Evolutionary conservation across 2,329 filamentous ascomycete species (phyloP).

Genomic region (Cercospora brassicicola): DNA sequence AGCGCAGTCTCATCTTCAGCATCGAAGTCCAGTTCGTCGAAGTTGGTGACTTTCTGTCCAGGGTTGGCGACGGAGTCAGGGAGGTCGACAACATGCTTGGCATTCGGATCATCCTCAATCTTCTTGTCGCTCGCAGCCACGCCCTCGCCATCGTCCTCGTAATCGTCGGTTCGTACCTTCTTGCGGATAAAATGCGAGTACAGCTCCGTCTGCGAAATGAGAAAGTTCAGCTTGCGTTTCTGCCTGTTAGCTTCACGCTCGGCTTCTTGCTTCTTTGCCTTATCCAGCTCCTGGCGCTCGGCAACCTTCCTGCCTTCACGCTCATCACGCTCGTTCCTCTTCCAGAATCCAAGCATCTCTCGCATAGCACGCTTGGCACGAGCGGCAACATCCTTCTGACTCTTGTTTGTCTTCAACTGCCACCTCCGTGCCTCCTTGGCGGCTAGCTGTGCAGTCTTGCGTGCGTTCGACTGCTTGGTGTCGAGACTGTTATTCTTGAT

Average conservation of each 20-base stretch:
- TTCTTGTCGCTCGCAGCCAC: conserved; percentile 59
- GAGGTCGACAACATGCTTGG: conserved; percentile 50
- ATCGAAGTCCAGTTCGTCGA: conserved; percentile 93
- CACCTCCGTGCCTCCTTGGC: conserved; percentile 96
- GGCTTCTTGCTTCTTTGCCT: conserved; percentile 92
- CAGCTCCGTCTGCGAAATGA: conserved; percentile 96
- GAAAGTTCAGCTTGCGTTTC: conserved; percentile 98
- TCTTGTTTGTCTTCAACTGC: conserved; percentile 98
- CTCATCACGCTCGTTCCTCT: conserved; percentile 96
- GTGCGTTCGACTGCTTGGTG: conserved; percentile 89
- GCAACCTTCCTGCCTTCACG: conserved; percentile 90
- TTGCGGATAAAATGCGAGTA: conserved; percentile 99
- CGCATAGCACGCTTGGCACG: conserved; percentile 97
- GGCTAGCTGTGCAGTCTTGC: conserved; percentile 94
- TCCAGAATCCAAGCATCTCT: conserved; percentile 99
- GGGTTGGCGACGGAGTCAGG: conserved; percentile 51
- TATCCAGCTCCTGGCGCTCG: conserved; percentile 93
- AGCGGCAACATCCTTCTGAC: conserved; percentile 94
- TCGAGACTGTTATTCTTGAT: conserved; percentile 81
- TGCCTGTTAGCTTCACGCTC: conserved; percentile 96
- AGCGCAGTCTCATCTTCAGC: conserved; percentile 85
- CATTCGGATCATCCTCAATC: conserved; percentile 41
- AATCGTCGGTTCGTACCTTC: conserved; percentile 97
- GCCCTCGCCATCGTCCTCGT: conserved; percentile 80
- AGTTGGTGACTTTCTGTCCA: conserved; percentile 79